Evolutionary conservation across 139 green algal genomes (phyloP).

Genomic region (Micromonas commoda): DNA sequence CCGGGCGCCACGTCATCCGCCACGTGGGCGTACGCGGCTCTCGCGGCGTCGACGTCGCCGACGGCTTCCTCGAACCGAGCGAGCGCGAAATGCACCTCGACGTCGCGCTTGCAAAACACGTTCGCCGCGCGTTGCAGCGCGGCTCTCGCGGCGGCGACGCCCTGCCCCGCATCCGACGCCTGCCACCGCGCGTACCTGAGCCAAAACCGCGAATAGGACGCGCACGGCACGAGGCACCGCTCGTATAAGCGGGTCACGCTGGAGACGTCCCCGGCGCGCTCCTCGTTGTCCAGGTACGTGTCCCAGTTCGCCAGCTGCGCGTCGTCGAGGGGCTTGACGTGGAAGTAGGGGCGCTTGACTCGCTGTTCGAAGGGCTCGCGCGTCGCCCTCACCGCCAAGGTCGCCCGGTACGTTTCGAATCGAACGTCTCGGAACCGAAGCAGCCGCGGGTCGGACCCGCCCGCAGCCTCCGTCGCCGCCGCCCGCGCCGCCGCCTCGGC

Average conservation of each 20-base stretch:
- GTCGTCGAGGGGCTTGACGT: slow-evolving; percentile 70
- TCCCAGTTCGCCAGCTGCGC: slow-evolving; percentile 68
- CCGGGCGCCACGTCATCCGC: slow-evolving; percentile 44
- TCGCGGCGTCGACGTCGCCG: slow-evolving; percentile 48
- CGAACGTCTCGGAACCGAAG: background rate
- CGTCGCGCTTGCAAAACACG: slow-evolving; percentile 56
- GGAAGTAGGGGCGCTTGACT: slow-evolving; percentile 74
- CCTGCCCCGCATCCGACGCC: slow-evolving; percentile 47
- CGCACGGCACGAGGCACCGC: slow-evolving; percentile 74
- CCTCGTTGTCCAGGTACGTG: slow-evolving; percentile 65
- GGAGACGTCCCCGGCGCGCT: slow-evolving; percentile 24
- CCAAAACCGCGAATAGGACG: slow-evolving; percentile 80
- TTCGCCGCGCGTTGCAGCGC: slow-evolving; percentile 48
- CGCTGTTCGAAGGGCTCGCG: slow-evolving; percentile 55
- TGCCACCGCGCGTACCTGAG: slow-evolving; percentile 62
- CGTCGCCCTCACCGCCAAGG: slow-evolving; percentile 45
- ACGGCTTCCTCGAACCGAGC: slow-evolving; percentile 58
- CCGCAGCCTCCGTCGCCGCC: background rate
- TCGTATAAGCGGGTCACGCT: slow-evolving; percentile 57
- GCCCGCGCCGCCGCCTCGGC: background rate
- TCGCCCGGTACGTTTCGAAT: slow-evolving; percentile 10
- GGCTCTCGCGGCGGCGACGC: slow-evolving; percentile 29
- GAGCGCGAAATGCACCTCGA: slow-evolving; percentile 61
- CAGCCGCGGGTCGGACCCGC: background rate
- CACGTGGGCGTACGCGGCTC: slow-evolving; percentile 40